Conservation (phyloP, 257 asterid species). For the Asclepias syriaca region DNA sequence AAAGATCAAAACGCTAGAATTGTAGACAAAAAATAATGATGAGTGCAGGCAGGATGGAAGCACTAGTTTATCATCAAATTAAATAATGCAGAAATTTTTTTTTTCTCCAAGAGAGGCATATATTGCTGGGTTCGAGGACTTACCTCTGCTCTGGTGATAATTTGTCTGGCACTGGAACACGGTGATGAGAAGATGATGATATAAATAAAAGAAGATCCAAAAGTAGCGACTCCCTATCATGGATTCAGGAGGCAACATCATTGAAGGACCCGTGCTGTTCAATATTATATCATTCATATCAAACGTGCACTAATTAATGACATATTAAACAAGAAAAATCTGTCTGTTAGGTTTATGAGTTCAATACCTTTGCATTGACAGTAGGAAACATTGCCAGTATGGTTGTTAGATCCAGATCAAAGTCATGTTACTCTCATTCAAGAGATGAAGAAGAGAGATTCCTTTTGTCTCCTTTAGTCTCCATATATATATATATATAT, state of each 20-base stretch:
- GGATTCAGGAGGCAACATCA: background rate
- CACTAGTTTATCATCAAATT: background rate
- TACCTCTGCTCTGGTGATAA: background rate
- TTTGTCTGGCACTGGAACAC: background rate
- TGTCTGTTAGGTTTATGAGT: background rate
- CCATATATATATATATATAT: background rate
- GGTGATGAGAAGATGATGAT: background rate
- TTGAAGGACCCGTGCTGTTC: background rate
- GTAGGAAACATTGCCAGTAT: background rate
- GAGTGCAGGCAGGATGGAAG: background rate
- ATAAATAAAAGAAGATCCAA: background rate
- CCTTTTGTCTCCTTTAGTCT: background rate
- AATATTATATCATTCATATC: background rate
- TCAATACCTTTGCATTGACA: background rate
- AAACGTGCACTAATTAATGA: background rate
- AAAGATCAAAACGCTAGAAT: background rate
- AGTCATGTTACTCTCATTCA: background rate
- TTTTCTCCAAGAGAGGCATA: background rate
- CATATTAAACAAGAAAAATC: background rate
- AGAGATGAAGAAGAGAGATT: background rate
- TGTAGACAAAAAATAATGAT: background rate
- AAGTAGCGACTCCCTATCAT: background rate
- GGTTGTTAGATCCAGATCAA: conserved; percentile 7
- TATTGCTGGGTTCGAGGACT: background rate
- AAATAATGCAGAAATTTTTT: background rate